A percentile compares a stretch with the other conserved stretches of the same genome.
These are phyloP conservation scores for Stemphylium lycopersici DNA, from an alignment of 2,329 filamentous ascomycete genomes.

Conservation along the genomic window DNA sequence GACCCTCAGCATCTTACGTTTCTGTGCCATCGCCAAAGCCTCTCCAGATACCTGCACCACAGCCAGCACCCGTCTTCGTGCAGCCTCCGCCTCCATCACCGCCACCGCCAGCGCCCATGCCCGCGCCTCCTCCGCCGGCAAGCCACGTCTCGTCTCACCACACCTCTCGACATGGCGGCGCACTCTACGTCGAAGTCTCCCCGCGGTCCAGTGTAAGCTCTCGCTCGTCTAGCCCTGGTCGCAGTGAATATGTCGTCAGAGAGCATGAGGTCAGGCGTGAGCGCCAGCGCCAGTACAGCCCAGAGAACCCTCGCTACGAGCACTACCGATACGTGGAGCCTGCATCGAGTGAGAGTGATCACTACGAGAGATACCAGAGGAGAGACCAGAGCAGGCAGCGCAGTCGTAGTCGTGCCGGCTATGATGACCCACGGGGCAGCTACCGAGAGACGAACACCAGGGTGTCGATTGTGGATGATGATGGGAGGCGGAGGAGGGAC, in stretches of 20 bases:
- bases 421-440: constrained; percentile 35
- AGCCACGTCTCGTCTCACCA: constrained; percentile 23
- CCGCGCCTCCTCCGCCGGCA: constrained; percentile 35
- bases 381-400: constrained; percentile 34
- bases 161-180: constrained; percentile 22
- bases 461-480: constrained; percentile 5
- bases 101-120: constrained; percentile 40
- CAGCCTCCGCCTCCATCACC: constrained; percentile 44
- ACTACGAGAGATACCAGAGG: constrained; percentile 33
- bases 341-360: constrained; percentile 39
- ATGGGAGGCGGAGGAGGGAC: not conserved
- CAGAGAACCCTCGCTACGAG: constrained; percentile 50
- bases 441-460: constrained; percentile 41
- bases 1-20: constrained; percentile 39
- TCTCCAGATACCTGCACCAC: constrained; percentile 48
- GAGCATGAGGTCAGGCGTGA: constrained; percentile 54
- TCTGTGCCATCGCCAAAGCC: constrained; percentile 40
- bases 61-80: constrained; percentile 50
- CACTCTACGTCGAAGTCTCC: constrained; percentile 55
- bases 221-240: constrained; percentile 38
- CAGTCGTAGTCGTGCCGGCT: constrained; percentile 41
- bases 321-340: constrained; percentile 56
- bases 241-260: constrained; percentile 50
- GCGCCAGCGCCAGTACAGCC: constrained; percentile 47
- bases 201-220: constrained; percentile 44